Conservation (phyloP, 306 rosid species). For the Rosa rugosa region DNA sequence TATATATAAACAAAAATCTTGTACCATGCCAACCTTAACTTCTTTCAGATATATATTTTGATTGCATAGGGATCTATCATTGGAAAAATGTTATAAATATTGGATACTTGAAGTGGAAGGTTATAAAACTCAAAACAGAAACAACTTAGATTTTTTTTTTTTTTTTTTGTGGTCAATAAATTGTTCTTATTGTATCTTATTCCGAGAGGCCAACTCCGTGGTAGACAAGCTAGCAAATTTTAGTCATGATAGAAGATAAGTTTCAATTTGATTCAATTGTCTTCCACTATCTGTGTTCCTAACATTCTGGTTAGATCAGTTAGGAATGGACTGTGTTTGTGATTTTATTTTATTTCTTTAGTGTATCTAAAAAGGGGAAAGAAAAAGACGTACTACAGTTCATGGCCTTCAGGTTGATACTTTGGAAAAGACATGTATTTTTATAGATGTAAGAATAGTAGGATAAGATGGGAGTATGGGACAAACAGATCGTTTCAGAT, state of each 20-base stretch:
- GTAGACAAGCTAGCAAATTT: too few species aligned
- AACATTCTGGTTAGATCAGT: too few species aligned
- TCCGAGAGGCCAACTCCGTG: too few species aligned
- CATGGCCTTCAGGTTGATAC: not conserved
- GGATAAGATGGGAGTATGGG: not conserved
- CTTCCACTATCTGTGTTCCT: too few species aligned
- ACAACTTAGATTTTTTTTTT: not conserved
- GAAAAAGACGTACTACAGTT: not conserved
- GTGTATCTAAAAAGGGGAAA: too few species aligned
- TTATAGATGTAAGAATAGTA: not conserved
- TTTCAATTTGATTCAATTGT: too few species aligned
- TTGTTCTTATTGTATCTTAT: not conserved
- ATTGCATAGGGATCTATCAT: not conserved
- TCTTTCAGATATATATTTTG: not conserved
- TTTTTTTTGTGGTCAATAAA: not conserved
- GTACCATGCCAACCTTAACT: not conserved
- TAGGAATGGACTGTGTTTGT: too few species aligned
- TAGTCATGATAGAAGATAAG: too few species aligned
- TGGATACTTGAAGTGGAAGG: not conserved
- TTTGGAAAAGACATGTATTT: not conserved
- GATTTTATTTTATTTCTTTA: too few species aligned
- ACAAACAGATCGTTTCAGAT: not conserved
- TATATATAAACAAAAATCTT: not conserved
- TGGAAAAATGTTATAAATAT: not conserved
- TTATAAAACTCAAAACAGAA: not conserved